Conservation (phyloP, 1,284 basidiomycete species). For the Anthracocystis setariae region DNA sequence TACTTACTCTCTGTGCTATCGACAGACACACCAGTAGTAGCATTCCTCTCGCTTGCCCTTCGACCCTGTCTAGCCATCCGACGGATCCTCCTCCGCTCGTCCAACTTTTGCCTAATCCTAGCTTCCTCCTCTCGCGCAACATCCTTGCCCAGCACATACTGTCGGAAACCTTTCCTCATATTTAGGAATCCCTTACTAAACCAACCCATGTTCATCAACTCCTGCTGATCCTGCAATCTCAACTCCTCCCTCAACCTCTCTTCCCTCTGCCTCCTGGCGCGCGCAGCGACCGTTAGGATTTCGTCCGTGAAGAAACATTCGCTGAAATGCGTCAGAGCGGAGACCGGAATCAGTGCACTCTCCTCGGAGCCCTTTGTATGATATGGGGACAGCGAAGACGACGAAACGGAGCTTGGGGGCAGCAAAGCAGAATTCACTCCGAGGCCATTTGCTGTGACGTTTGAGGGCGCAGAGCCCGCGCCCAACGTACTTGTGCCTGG, state of each 20-base stretch:
- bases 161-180: slow-evolving; percentile 27
- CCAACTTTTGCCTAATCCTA: slow-evolving; percentile 10
- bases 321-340: slow-evolving; percentile 12
- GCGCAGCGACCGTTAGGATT: slow-evolving; percentile 44
- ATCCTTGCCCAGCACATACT: slow-evolving; percentile 42
- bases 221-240: slow-evolving; percentile 23
- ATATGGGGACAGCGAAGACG: slow-evolving; percentile 34
- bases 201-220: slow-evolving; percentile 52
- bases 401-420: slow-evolving; percentile 21
- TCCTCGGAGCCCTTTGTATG: slow-evolving; percentile 11
- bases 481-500: no score
- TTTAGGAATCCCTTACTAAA: slow-evolving; percentile 42
- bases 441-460: slow-evolving; percentile 18
- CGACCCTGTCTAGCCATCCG: slow-evolving; percentile 24
- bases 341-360: slow-evolving; percentile 8
- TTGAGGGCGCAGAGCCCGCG: slow-evolving; percentile 12
- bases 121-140: slow-evolving; percentile 23
- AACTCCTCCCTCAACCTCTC: slow-evolving; percentile 31
- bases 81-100: slow-evolving; percentile 21
- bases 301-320: slow-evolving; percentile 42
- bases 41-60: slow-evolving; percentile 22
- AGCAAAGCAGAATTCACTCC: slow-evolving; percentile 23
- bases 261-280: slow-evolving; percentile 31
- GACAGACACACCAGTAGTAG: slow-evolving; percentile 24
- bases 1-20: slow-evolving; percentile 27